Percentiles rank a stretch among this genome's conserved stretches.
Conservation (phyloP, 1,284 basidiomycete genomes). For the Naganishia sp. region DNA sequence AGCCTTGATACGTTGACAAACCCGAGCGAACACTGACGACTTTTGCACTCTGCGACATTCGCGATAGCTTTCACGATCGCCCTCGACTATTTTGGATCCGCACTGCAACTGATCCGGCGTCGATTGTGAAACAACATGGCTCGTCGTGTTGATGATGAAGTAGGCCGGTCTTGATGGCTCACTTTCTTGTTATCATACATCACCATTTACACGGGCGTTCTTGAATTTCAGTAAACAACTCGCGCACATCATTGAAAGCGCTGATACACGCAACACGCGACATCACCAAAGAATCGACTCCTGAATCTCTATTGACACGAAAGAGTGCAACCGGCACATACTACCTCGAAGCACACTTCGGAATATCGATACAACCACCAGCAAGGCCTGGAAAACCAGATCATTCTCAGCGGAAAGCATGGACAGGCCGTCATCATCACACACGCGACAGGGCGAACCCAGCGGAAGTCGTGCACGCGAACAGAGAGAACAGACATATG, state of each 20-base stretch:
- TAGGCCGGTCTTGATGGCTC: background rate
- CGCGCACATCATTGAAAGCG: no score
- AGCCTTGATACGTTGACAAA: background rate
- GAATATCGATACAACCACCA: no score
- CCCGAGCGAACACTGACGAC: slow-evolving; percentile 1
- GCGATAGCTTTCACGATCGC: background rate
- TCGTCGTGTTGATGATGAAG: background rate
- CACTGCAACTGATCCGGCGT: background rate
- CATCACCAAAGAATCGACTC: no score
- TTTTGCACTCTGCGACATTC: background rate
- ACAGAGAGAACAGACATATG: slow-evolving; percentile 13
- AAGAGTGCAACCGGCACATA: no score
- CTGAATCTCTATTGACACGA: no score
- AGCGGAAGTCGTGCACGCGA: slow-evolving; percentile 14
- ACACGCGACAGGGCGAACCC: slow-evolving; percentile 10
- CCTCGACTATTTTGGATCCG: background rate
- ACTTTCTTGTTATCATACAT: background rate
- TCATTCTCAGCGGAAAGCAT: background rate
- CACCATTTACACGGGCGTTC: no score
- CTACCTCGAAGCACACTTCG: no score
- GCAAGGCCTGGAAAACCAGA: no score
- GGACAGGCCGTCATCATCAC: slow-evolving; percentile 21
- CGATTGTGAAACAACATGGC: slow-evolving; percentile 2
- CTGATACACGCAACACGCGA: no score
- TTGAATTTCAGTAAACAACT: no score